A percentile compares a stretch with the other conserved stretches of the same genome.
Evolutionary conservation across 73 alveolate species (phyloP).

Genomic region (Symbiodinium natans): DNA sequence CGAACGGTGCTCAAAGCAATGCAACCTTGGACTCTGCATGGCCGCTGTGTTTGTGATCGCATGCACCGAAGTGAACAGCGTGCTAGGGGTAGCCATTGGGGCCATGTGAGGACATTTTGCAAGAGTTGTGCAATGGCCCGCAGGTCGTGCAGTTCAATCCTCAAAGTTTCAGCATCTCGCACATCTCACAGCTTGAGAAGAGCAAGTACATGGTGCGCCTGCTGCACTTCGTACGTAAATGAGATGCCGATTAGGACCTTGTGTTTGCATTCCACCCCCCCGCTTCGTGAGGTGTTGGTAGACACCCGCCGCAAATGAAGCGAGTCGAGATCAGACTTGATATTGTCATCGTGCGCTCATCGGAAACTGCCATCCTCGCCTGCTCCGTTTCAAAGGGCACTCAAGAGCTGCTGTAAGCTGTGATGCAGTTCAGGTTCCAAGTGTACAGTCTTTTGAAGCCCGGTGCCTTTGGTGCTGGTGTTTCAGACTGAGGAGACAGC

Average conservation of each 20-base stretch:
- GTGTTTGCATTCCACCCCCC: too few relatives aligned
- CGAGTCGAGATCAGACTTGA: background rate
- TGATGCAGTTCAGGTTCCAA: background rate
- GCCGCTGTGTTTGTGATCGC: too few relatives aligned
- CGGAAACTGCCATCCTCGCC: background rate
- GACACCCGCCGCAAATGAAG: conserved; percentile 66
- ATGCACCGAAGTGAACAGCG: too few relatives aligned
- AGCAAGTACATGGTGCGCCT: conserved; percentile 80
- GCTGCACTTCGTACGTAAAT: background rate
- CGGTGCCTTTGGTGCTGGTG: background rate
- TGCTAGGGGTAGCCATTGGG: too few relatives aligned
- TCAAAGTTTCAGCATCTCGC: conserved; percentile 76
- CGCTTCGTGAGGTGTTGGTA: conserved; percentile 35
- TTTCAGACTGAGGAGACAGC: conserved; percentile 78
- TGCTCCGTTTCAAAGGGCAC: background rate
- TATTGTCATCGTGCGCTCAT: background rate
- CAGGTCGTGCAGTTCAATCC: conserved; percentile 91
- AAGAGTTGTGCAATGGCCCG: too few relatives aligned
- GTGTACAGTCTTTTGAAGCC: conserved; percentile 35
- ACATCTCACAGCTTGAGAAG: conserved; percentile 93
- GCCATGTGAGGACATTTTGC: too few relatives aligned
- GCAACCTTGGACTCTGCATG: too few relatives aligned
- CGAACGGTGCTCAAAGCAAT: too few relatives aligned
- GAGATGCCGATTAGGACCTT: background rate
- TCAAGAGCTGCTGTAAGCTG: background rate